Evolutionary conservation across 2,329 filamentous ascomycete genomes (phyloP), one percentile per base, ranked within the genome.

Genomic region (Epichloe sp.): DNA sequence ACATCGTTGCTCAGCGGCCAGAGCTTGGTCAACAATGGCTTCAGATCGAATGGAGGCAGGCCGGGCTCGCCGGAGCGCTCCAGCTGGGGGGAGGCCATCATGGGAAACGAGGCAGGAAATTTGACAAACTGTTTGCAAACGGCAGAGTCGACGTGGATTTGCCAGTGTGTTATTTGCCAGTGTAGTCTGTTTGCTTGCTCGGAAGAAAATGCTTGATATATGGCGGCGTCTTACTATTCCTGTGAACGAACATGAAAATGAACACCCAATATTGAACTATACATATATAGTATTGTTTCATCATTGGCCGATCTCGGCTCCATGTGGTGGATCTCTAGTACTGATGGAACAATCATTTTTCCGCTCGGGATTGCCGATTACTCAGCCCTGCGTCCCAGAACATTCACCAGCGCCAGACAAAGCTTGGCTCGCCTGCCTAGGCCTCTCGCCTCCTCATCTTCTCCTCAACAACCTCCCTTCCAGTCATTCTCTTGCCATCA

Each of bases 1-100:
- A 90, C 83, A 15, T 68, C 64, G 61, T 68, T 54, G 69, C 63
- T 57, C 42, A 73, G 62, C 34, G 78, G 83, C 83, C 85, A 88
- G 43, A 91, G 74, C 53, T 85, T 79, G 62, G 81, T 81, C 53
- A 91, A 77, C 35, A 91, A 73, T 40, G 82, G 80, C 57, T 85
- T 86, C 67, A 90, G 85, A 59, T 80, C 75, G 60, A 78, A 59
- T 35, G 60, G 60, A 43, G 63, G 61, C 38, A 68, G 62, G 54
- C 52, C 56, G 49, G 61, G 58, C 51, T 64, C 60, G 52, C 59
- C 57, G 17, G 54, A 53, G 52, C 55, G 23, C 23, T 26, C 55
- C 50, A 58, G 55, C 35, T 56, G 48, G 53, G 60, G 58, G 51
- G 63, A 59, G 19, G 65, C 58, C 67, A 70, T 70, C 44, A 50